These are phyloP conservation scores for Quercus rubra DNA, from an alignment of 306 rosid genomes.

Conservation along the genomic window DNA sequence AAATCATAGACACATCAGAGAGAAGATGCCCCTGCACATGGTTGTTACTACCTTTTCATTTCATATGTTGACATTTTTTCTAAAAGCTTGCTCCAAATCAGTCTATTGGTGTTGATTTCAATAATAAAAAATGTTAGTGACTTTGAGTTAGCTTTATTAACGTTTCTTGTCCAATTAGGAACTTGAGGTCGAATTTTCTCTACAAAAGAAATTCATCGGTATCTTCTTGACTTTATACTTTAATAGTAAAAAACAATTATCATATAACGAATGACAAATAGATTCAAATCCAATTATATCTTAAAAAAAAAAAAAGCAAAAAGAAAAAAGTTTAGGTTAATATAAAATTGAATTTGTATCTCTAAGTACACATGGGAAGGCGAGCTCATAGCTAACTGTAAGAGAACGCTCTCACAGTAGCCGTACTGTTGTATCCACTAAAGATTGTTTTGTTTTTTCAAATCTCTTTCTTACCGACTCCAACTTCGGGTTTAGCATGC, in stretches of 20 bases:
- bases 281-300: too few species aligned
- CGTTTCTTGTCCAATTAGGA: too few species aligned
- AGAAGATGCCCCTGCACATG: neutral
- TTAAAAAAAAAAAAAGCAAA: too few species aligned
- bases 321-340: too few species aligned
- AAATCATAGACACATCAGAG: neutral
- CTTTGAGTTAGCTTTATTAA: too few species aligned
- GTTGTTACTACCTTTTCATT: neutral
- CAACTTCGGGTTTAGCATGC: slow-evolving; percentile 10
- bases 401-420: neutral
- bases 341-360: too few species aligned
- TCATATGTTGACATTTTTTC: neutral
- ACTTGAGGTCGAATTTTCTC: too few species aligned
- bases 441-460: neutral
- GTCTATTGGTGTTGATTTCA: neutral
- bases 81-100: neutral
- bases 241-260: too few species aligned
- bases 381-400: neutral
- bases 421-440: neutral
- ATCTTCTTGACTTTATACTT: too few species aligned
- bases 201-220: too few species aligned
- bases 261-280: too few species aligned
- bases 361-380: neutral
- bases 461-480: slow-evolving; percentile 21
- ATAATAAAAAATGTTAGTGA: too few species aligned